Evolutionary conservation across 495 filamentous ascomycete genomes (phyloP), one percentile per base, ranked within the genome.

Genomic region (Talaromyces wortmannii): DNA sequence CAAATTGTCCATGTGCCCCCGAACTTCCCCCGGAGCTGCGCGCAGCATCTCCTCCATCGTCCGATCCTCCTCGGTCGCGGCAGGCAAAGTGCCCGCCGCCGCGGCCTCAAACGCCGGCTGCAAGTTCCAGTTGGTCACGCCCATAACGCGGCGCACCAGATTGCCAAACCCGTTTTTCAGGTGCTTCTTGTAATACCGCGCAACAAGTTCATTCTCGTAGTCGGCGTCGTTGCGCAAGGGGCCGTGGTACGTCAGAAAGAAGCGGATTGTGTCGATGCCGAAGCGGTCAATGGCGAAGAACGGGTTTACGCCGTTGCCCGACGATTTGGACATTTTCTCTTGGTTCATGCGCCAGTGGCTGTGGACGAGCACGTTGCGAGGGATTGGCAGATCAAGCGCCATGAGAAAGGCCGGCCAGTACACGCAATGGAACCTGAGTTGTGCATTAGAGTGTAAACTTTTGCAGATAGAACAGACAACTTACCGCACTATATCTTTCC

Each of bases 361-460:
- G 63, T 97, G 94, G 16, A 89, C 88, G 0, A 97, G 78, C 17
- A 97, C 79, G 52, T 84, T 83, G 59, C 85, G 86, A 5, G 94
- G 92, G n/a, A 88, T 67, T 2, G 91, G 87, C 3, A 98, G 73
- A 56, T 86, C 86, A 29, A 97, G 75, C 4, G 92, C 92, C 74
- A 98, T 83, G 31, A 98, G 86, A 63, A 98, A 86, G 2, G 94
- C 94, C 0, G 94, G 94, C 94, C 94, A 98, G 76, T 97, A 98
- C 29, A 98, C 87, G 70, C 88, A 89, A 69, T 98, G 95, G 69
- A 98, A 98, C 23, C 77, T 80, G 54, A n/a, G n/a, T n/a, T 12
- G 29, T 42, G 48, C 15, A 6, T 15, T 50, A 23, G 32, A 31
- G 23, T 31, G 5, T 46, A 30, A 1, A 48, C 31, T n/a, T 44